These are phyloP conservation scores for Lepiota brunneoincarnata DNA, from an alignment of 768 basidiomycete genomes.

Conservation along the genomic window DNA sequence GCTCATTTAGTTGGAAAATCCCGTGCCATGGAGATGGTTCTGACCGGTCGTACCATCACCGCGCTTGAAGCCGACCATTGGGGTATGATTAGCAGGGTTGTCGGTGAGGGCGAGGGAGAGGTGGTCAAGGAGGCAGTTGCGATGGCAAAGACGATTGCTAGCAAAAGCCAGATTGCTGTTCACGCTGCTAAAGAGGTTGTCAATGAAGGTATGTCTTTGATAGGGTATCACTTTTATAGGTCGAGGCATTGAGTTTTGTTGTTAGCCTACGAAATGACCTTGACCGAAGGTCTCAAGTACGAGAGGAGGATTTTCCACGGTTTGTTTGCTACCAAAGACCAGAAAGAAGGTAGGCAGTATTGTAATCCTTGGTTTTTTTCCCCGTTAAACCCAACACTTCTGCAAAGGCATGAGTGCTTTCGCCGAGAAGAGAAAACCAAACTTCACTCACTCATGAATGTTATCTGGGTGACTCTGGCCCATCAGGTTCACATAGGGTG, in stretches of 20 bases:
- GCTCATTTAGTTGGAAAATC: slow-evolving; percentile 86
- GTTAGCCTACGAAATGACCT: slow-evolving; percentile 73
- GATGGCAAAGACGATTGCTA: slow-evolving; percentile 75
- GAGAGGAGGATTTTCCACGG: slow-evolving; percentile 90
- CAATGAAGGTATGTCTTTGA: slow-evolving; percentile 61
- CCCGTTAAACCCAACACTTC: neutral
- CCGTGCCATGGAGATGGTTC: slow-evolving; percentile 89
- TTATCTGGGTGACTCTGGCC: neutral
- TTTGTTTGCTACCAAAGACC: slow-evolving; percentile 90
- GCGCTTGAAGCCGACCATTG: slow-evolving; percentile 83
- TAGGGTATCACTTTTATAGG: neutral
- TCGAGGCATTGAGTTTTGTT: slow-evolving; percentile 6
- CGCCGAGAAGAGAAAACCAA: slow-evolving; percentile 86
- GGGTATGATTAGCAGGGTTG: slow-evolving; percentile 86
- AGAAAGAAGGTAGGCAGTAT: slow-evolving; percentile 81
- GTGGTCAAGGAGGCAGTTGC: slow-evolving; percentile 87
- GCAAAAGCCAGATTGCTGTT: slow-evolving; percentile 79
- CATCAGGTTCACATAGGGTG: neutral
- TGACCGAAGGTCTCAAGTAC: slow-evolving; percentile 81
- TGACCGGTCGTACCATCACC: slow-evolving; percentile 80
- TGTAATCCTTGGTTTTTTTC: slow-evolving; percentile 9
- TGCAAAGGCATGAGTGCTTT: slow-evolving; percentile 89
- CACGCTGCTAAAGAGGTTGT: slow-evolving; percentile 93
- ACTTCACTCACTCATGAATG: slow-evolving; percentile 62
- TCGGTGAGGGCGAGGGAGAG: slow-evolving; percentile 68